Conservation (phyloP, 108 stramenopile species). For the Skeletonema grethae region DNA sequence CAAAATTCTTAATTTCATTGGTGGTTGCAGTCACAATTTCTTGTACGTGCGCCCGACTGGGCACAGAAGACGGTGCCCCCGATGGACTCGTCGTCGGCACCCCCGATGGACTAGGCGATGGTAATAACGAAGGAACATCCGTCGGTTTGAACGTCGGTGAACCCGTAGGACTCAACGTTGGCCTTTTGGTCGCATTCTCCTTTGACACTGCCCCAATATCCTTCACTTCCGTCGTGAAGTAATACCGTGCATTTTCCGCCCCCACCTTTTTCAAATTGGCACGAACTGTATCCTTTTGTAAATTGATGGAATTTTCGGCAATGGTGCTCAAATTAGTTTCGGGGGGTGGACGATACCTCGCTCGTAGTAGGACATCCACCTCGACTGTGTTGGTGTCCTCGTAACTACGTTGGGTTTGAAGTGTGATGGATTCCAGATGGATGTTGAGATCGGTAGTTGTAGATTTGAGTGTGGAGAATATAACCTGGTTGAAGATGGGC, state of each 20-base stretch:
- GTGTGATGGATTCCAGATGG: neutral
- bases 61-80: neutral
- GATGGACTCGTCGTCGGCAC: neutral
- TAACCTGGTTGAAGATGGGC: neutral
- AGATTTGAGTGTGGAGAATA: neutral
- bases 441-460: neutral
- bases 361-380: neutral
- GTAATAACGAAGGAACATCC: neutral
- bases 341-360: neutral
- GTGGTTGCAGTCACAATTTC: neutral
- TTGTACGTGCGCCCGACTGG: neutral
- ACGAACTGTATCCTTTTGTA: neutral
- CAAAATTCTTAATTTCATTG: neutral
- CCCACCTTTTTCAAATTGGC: neutral
- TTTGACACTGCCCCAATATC: neutral
- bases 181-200: neutral
- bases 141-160: neutral
- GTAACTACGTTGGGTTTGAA: neutral
- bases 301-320: neutral
- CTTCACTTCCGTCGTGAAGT: neutral
- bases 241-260: neutral
- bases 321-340: neutral
- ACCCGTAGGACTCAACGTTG: neutral
- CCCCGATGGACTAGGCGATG: neutral
- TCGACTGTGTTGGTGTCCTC: neutral